Percentiles rank a stretch among this genome's conserved stretches.
These are phyloP conservation scores for Trichoderma afroharzianum DNA, from an alignment of 2,329 filamentous ascomycete genomes.

Conservation along the genomic window DNA sequence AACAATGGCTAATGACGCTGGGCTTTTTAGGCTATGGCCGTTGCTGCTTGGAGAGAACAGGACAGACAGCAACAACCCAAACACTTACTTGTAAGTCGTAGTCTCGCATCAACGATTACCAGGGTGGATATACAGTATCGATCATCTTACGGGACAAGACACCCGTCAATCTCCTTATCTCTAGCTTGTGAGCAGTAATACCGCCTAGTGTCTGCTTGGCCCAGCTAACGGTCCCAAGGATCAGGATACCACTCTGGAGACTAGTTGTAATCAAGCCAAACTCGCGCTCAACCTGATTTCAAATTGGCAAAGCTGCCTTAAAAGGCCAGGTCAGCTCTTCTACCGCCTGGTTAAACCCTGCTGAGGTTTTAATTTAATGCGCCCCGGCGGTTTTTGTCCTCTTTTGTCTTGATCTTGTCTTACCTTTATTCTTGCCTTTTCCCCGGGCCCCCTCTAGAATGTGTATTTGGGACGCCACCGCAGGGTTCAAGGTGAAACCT, in stretches of 20 bases:
- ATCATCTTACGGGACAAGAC: slow-evolving; percentile 4
- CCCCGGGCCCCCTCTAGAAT: not conserved
- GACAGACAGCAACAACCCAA: not conserved
- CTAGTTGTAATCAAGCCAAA: not conserved
- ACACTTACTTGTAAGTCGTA: not conserved
- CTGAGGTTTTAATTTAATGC: not conserved
- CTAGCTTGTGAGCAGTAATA: not conserved
- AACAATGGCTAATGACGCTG: not conserved
- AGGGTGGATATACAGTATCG: not conserved
- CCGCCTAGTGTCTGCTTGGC: not conserved
- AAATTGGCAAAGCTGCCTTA: not conserved
- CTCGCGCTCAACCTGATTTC: not conserved
- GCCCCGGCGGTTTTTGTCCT: not conserved
- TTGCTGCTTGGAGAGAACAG: not conserved
- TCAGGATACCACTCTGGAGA: not conserved
- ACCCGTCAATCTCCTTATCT: slow-evolving; percentile 1
- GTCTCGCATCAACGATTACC: not conserved
- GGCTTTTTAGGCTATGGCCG: not conserved
- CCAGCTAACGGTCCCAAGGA: not conserved
- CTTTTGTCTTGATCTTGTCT: not conserved
- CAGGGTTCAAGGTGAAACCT: not conserved
- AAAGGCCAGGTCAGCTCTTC: not conserved
- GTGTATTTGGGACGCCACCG: not conserved
- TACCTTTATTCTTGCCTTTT: not conserved
- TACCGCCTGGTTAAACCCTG: not conserved